Conservation (phyloP, 768 basidiomycete genomes). For the Asterophora lycoperdoides region DNA sequence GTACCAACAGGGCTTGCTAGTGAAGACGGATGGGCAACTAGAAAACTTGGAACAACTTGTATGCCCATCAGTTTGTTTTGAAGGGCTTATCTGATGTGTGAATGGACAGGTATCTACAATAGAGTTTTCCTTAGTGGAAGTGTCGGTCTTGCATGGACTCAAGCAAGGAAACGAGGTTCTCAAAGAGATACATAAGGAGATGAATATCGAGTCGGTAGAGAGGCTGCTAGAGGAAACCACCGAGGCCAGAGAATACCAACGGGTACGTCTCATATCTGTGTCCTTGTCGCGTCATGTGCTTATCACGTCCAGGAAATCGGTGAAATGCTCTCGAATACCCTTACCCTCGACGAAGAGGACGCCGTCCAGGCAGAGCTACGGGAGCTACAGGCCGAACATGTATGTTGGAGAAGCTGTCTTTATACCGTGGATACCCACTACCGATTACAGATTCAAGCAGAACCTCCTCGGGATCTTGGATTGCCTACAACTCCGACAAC, state of each 20-base stretch:
- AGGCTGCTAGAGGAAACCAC: constrained; percentile 87
- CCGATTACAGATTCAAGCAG: constrained; percentile 27
- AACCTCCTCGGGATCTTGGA: constrained; percentile 26
- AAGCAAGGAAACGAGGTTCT: constrained; percentile 92
- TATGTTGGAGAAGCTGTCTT: constrained; percentile 28
- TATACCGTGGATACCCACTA: background rate
- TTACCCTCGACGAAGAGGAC: constrained; percentile 90
- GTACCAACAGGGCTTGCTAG: constrained; percentile 85
- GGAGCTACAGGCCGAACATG: constrained; percentile 60
- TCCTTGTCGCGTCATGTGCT: background rate
- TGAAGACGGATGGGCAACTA: constrained; percentile 87
- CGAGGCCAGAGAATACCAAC: constrained; percentile 90
- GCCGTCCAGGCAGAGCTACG: constrained; percentile 82
- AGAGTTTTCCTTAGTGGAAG: constrained; percentile 93
- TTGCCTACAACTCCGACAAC: constrained; percentile 55
- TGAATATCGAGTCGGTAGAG: constrained; percentile 92
- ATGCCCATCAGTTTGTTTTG: constrained; percentile 21
- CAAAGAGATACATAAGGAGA: constrained; percentile 90
- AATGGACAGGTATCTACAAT: constrained; percentile 83
- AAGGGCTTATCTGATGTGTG: background rate
- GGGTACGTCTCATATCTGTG: constrained; percentile 40
- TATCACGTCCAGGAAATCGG: constrained; percentile 74
- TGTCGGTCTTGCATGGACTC: constrained; percentile 87
- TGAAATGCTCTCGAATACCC: constrained; percentile 75
- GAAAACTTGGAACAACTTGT: constrained; percentile 88